Conservation (phyloP, 2,329 filamentous ascomycete genomes). For the Tolypocladium ovalisporum region DNA sequence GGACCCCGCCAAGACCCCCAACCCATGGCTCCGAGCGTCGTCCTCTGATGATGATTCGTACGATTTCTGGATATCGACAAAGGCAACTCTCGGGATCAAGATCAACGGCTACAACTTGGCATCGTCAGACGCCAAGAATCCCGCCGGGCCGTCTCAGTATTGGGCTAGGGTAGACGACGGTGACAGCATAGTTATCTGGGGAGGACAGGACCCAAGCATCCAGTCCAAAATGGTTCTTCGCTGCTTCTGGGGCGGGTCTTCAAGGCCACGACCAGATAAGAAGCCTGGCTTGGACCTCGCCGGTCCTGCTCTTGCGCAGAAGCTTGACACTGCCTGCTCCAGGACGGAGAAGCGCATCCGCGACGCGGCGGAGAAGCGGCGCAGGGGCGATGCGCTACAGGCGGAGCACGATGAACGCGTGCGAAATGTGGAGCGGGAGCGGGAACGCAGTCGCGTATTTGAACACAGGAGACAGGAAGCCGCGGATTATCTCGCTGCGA, state of each 20-base stretch:
- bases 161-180: conserved; percentile 67
- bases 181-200: conserved; percentile 66
- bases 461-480: conserved; percentile 37
- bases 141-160: conserved; percentile 40
- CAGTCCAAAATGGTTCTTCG: conserved; percentile 38
- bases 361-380: conserved; percentile 27
- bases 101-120: conserved; percentile 63
- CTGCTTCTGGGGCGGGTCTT: conserved; percentile 47
- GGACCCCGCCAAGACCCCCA: conserved; percentile 43
- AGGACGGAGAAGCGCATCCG: conserved; percentile 33
- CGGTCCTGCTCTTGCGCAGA: conserved; percentile 25
- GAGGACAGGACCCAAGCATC: conserved; percentile 27
- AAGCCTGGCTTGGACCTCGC: conserved; percentile 21
- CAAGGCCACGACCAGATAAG: conserved; percentile 22
- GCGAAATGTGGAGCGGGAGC: conserved; percentile 31
- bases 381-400: conserved; percentile 30
- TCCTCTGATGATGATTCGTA: conserved; percentile 39
- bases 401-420: conserved; percentile 32
- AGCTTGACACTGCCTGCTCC: conserved; percentile 37
- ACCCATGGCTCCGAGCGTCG: conserved; percentile 24
- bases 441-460: conserved; percentile 37
- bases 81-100: conserved; percentile 62
- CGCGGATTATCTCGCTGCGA: conserved; percentile 25
- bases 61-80: conserved; percentile 67
- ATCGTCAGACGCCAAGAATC: conserved; percentile 43